Conservation (phyloP, 805 yeast species). For the Novakomyces olei region DNA sequence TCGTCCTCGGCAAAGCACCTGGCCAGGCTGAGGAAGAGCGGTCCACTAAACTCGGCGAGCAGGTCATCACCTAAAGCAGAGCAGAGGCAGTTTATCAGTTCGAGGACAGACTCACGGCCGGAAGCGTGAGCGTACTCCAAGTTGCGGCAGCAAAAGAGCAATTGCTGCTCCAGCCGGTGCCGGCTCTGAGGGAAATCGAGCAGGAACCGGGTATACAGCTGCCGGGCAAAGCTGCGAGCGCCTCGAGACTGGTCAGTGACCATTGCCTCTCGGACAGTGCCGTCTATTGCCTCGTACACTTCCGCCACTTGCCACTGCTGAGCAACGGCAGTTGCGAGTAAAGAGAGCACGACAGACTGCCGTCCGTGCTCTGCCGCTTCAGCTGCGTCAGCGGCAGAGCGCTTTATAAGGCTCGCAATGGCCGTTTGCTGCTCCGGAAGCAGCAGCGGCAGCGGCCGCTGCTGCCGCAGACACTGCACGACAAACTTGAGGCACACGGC, state of each 20-base stretch:
- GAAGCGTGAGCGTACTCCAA: conserved; percentile 62
- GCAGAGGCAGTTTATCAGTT: conserved; percentile 49
- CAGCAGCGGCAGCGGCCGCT: too few relatives aligned
- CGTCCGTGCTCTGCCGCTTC: conserved; percentile 76
- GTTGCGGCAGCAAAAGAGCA: conserved; percentile 59
- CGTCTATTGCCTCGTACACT: conserved; percentile 67
- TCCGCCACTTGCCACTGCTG: conserved; percentile 65
- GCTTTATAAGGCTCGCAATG: too few relatives aligned
- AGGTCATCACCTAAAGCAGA: conserved; percentile 38
- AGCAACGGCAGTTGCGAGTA: conserved; percentile 54
- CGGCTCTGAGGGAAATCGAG: conserved; percentile 90
- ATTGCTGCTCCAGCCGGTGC: conserved; percentile 61
- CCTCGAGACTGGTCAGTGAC: conserved; percentile 68
- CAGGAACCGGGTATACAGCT: conserved; percentile 60
- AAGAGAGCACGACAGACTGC: conserved; percentile 73
- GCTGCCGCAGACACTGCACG: too few relatives aligned
- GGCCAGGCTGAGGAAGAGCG: conserved; percentile 67
- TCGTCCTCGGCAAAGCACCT: conserved; percentile 61
- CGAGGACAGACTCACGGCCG: conserved; percentile 83
- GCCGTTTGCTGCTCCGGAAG: too few relatives aligned
- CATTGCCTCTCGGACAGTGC: conserved; percentile 53
- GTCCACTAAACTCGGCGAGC: conserved; percentile 31
- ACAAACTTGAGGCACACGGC: too few relatives aligned
- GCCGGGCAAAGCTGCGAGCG: conserved; percentile 65
- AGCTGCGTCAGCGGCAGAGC: too few relatives aligned